Base-by-base conservation (phyloP, 1,284 basidiomycete species). In the Wallemia mellicola region DNA sequence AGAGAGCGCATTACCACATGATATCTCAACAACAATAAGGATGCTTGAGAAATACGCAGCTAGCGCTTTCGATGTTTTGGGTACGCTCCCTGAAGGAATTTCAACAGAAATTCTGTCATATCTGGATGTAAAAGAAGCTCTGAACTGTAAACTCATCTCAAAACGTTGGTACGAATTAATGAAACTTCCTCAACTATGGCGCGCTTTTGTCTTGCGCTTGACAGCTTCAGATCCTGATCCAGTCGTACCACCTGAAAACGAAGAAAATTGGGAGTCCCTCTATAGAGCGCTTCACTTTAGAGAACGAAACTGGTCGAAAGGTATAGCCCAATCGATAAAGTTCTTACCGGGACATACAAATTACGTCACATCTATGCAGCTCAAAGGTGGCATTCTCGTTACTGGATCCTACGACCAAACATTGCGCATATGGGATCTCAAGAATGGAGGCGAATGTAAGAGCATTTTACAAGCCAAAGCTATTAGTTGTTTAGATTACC, bases 401-500 rank as follows among this genome's bases (percentile, higher is more conserved):
- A 86, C 82, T 63, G 87, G 86, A 19, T 84, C 81, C 54, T 88
- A 89, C 66, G 87, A 91, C 63, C 86, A 89, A 59, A 71, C 68
- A 71, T 67, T 88, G 61, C 75, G 86, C 5, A 82, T 88, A 69
- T 89, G 86, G 86, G 81, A 86, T 66, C 74, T 87, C 25, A 78
- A 81, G 61, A 81, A 79, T 0, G 83, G 82, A 2, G n/a, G n/a
- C n/a, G 79, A 81, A 66, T 79, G 83, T 75, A 80, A 80, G 71
- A 67, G 86, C 57, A 76, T 80, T 61, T 82, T 81, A 38, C 86
- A 80, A 74, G 68, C 60, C 63, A 87, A 86, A 65, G 82, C 85
- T 1, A 84, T 89, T 56, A 85, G 85, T 60, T 91, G 87, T 69
- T 78, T 92, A 38, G 86, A 91, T 67, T 91, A 84, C 69, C 72